Evolutionary conservation across 768 basidiomycete genomes (phyloP).

Genomic region (Boletus sensibilis): DNA sequence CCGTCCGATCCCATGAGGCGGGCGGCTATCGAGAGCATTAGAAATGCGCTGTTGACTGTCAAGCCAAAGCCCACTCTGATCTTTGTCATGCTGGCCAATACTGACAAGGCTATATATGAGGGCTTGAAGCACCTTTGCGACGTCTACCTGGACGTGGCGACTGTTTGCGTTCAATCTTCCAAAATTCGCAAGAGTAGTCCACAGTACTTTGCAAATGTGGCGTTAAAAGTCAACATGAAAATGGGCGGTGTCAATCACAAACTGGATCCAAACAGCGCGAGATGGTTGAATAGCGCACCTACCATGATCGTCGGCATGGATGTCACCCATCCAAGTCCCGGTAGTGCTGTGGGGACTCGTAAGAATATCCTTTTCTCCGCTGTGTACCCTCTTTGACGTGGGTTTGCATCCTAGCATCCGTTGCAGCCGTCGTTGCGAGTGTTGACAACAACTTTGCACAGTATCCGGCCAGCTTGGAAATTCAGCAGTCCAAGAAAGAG

Average conservation of each 20-base stretch:
- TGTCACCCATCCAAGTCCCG: conserved; percentile 78
- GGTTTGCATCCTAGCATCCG: conserved; percentile 34
- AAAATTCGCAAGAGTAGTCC: conserved; percentile 67
- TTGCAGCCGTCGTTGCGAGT: conserved; percentile 56
- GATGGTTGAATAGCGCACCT: conserved; percentile 38
- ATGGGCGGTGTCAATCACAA: conserved; percentile 53
- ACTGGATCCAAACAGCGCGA: conserved; percentile 38
- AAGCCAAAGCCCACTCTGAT: conserved; percentile 43
- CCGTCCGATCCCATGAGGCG: conserved; percentile 55
- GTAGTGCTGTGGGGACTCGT: conserved; percentile 55
- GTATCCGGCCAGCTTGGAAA: conserved; percentile 49
- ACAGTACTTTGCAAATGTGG: conserved; percentile 57
- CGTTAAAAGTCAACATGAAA: conserved; percentile 56
- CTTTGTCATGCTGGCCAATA: conserved; percentile 46
- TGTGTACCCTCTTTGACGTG: neutral
- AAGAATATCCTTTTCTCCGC: conserved; percentile 1
- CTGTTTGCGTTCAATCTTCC: conserved; percentile 69
- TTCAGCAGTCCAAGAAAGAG: conserved; percentile 68
- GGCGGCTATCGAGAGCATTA: conserved; percentile 48
- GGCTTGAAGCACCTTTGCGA: conserved; percentile 55
- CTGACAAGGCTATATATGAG: conserved; percentile 49
- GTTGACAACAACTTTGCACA: conserved; percentile 44
- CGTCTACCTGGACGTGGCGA: conserved; percentile 48
- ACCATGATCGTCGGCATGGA: conserved; percentile 61
- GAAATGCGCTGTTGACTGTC: conserved; percentile 36